Evolutionary conservation across 495 filamentous ascomycete genomes (phyloP), one percentile per base, ranked within the genome.

Genomic region (Aeminium ludgeri): DNA sequence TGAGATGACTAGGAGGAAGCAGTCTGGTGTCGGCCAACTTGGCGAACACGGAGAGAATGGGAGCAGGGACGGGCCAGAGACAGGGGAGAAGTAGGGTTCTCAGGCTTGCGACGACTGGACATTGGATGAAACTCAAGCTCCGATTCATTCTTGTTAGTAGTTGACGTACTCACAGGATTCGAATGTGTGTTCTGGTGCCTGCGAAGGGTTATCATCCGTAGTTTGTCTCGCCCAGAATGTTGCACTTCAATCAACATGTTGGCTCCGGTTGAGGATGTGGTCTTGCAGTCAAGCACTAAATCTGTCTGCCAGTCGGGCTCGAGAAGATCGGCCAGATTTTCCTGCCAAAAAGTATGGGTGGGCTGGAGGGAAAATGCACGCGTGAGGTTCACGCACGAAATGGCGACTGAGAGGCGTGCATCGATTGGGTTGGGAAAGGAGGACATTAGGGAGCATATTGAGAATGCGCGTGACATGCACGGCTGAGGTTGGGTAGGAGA

Each of bases 71-170:
- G 23, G 23, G 8, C n/a, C n/a, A 25, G 23, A 8, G 4, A 25
- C 8, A 8, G 23, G 3, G 23, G 23, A 25, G 23, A 25, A 25
- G 23, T 25, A 25, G 23, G 23, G 23, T 8, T 4, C 23, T 25
- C 23, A 25, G 4, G 23, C 4, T 25, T 25, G 3, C 23, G 8
- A 28, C 10, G 2, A n/a, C n/a, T n/a, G n/a, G n/a, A n/a, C n/a
- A n/a, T n/a, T n/a, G n/a, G 36, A 38, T 38, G 20, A 38, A 15
- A 20, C 36, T 27, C 20, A 23, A 17, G 58, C 69, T 17, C 43
- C 62, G 15, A 52, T 58, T 13, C 65, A 66, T 35, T 54, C 57
- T 8, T 40, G 54, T 12, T 63, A 59, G 11, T 66, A n/a, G n/a
- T n/a, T n/a, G n/a, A n/a, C n/a, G n/a, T n/a, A n/a, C n/a, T n/a